These are phyloP conservation scores for Aspergillus carlsbadensis DNA, from an alignment of 495 filamentous ascomycete genomes.

Conservation along the genomic window DNA sequence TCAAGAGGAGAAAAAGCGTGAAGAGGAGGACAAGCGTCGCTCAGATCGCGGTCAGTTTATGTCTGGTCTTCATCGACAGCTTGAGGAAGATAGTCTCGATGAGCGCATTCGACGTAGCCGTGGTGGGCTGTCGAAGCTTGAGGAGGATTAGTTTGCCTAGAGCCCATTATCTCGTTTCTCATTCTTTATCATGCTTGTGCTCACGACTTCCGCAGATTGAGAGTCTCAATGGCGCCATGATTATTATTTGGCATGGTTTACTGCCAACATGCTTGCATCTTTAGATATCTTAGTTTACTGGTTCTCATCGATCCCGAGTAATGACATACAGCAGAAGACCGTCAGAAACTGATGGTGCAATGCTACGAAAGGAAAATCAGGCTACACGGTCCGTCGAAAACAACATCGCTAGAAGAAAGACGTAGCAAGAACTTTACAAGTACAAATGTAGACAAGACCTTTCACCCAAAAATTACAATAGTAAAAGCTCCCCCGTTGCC, in stretches of 20 bases:
- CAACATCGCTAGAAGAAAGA: too few species aligned
- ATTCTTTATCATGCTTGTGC: background rate
- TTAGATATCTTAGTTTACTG: background rate
- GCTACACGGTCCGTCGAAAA: too few species aligned
- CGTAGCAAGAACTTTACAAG: slow-evolving; percentile 13
- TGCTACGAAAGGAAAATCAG: too few species aligned
- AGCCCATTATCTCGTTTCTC: slow-evolving; percentile 1
- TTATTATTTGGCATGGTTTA: background rate
- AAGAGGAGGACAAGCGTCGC: slow-evolving; percentile 57
- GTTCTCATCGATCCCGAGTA: background rate
- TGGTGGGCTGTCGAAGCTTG: slow-evolving; percentile 35
- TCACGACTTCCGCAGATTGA: background rate
- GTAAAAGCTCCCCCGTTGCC: slow-evolving; percentile 49
- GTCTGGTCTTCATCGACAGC: slow-evolving; percentile 38
- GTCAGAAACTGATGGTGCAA: too few species aligned
- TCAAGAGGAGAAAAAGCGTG: slow-evolving; percentile 60
- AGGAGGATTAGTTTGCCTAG: slow-evolving; percentile 24
- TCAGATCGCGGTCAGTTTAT: slow-evolving; percentile 44
- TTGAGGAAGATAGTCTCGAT: slow-evolving; percentile 42
- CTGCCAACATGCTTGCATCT: too few species aligned
- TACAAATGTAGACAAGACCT: slow-evolving; percentile 20
- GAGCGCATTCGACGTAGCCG: slow-evolving; percentile 42
- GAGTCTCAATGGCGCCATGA: background rate
- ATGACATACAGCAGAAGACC: too few species aligned
- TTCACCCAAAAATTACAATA: slow-evolving; percentile 31